Evolutionary conservation across 2,329 filamentous ascomycete genomes (phyloP), one percentile per base, ranked within the genome.

Genomic region (Penicillium italicum): DNA sequence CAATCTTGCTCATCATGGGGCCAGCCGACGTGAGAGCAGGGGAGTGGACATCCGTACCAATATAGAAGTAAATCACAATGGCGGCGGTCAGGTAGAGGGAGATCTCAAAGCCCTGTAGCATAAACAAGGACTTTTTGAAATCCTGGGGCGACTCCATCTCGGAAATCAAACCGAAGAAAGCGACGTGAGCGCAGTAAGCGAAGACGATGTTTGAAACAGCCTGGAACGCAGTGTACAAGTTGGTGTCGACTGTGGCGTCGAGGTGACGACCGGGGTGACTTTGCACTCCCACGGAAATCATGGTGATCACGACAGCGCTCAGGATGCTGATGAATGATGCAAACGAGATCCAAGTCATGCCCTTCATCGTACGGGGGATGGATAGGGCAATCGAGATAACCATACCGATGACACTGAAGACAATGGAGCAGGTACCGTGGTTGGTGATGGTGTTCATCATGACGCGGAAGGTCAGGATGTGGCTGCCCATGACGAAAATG

Each of bases 151-250:
- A 74, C 66, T 82, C 79, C 73, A 90, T 80, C 69, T 89, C 86
- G 50, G 80, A 78, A 61, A 87, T 83, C 67, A 89, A 82, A 62
- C 77, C 79, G 72, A 88, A 88, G 75, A 88, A 89, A 60, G 83
- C 85, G 26, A 86, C 82, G 66, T 87, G 84, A 20, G 84, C 85
- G 73, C 84, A 79, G 75, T 87, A 90, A 51, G 87, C 86, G 59
- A 90, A 84, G 57, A 88, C 79, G 55, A 90, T 90, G 74, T 89
- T 89, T 62, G 78, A 80, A 50, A 87, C 79, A n/a, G 82, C 80
- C 41, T 83, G 79, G 68, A 88, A 86, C n/a, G 76, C 83, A 30
- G 81, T 77, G 50, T 78, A 75, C 42, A 87, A 76, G 38, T 70
- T 74, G 2, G 79, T 66, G 3, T 75, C 65, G 37, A 71, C 69